Conservation (phyloP, 441 rosid genomes). For the Pelargonium cotyledonis region DNA sequence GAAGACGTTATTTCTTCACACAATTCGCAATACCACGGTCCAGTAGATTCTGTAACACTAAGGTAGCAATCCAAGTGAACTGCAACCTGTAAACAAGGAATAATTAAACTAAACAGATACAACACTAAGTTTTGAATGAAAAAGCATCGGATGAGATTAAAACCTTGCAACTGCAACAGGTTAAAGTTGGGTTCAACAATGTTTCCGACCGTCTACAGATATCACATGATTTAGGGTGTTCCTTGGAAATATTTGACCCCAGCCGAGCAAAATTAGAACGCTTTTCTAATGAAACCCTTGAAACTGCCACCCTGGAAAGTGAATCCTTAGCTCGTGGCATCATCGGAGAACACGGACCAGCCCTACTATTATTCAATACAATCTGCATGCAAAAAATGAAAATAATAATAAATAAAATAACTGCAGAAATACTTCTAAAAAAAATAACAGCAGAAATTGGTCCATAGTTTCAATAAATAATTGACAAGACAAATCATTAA, state of each 20-base stretch:
- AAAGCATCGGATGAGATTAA: slow-evolving; percentile 13
- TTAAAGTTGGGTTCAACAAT: slow-evolving; percentile 67
- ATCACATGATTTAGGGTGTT: slow-evolving; percentile 76
- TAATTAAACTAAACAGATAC: slow-evolving; percentile 22
- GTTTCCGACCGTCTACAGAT: slow-evolving; percentile 92
- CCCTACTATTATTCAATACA: slow-evolving; percentile 47
- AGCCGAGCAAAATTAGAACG: slow-evolving; percentile 46
- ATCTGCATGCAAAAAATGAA: slow-evolving; percentile 31
- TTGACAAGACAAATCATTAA: slow-evolving; percentile 13
- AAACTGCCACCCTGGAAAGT: slow-evolving; percentile 46
- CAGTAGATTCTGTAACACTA: slow-evolving; percentile 68
- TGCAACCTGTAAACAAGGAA: slow-evolving; percentile 59
- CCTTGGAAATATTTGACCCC: slow-evolving; percentile 48
- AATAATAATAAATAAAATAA: too few relatives aligned
- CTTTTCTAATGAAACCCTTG: slow-evolving; percentile 56
- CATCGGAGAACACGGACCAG: slow-evolving; percentile 47
- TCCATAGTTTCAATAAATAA: neutral
- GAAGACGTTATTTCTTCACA: slow-evolving; percentile 61
- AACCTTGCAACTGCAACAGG: slow-evolving; percentile 96
- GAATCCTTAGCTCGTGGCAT: slow-evolving; percentile 63
- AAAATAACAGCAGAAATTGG: too few relatives aligned
- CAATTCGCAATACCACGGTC: slow-evolving; percentile 96
- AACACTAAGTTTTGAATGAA: slow-evolving; percentile 4
- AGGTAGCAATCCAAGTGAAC: slow-evolving; percentile 95
- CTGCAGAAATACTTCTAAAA: too few relatives aligned